phyloP scores from a whole-genome alignment of 306 rosid genomes.

The Lathyrus oleraceus region DNA sequence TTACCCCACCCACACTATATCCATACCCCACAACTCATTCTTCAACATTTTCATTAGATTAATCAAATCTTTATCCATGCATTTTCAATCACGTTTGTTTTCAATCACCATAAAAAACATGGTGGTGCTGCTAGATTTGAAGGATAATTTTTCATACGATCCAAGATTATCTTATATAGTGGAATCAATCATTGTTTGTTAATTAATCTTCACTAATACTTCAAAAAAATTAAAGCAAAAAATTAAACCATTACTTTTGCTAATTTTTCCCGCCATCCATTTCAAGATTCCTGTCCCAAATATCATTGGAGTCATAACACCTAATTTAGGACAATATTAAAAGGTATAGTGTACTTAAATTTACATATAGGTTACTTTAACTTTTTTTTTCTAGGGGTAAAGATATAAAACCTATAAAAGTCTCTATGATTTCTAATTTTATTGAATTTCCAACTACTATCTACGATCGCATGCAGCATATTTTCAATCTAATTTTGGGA shows the following conservation, averaged over 20 bases:
- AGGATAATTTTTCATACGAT: conserved; percentile 46
- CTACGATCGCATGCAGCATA: conserved; percentile 39
- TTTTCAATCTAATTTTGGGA: conserved; percentile 20
- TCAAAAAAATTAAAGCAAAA: conserved; percentile 36
- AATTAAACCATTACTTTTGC: conserved; percentile 27
- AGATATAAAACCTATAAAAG: conserved; percentile 5
- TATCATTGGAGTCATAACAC: conserved; percentile 28
- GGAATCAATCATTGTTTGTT: conserved; percentile 58
- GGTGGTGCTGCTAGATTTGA: neutral
- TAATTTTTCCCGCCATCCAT: conserved; percentile 52
- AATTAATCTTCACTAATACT: conserved; percentile 40
- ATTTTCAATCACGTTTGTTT: conserved; percentile 16
- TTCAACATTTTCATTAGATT: conserved; percentile 3
- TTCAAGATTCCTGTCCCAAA: conserved; percentile 47
- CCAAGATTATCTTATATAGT: conserved; percentile 40
- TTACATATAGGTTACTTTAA: neutral
- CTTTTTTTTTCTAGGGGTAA: conserved; percentile 22
- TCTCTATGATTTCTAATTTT: conserved; percentile 28
- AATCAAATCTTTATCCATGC: conserved; percentile 2
- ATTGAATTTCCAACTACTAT: conserved; percentile 36
- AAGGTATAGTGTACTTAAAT: neutral
- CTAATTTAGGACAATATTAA: conserved; percentile 27
- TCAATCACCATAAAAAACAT: neutral
- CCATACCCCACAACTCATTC: conserved; percentile 33
- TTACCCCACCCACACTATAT: conserved; percentile 40